Evolutionary conservation across 2,329 filamentous ascomycete species (phyloP).

Genomic region (Proliferodiscus dingleyae): DNA sequence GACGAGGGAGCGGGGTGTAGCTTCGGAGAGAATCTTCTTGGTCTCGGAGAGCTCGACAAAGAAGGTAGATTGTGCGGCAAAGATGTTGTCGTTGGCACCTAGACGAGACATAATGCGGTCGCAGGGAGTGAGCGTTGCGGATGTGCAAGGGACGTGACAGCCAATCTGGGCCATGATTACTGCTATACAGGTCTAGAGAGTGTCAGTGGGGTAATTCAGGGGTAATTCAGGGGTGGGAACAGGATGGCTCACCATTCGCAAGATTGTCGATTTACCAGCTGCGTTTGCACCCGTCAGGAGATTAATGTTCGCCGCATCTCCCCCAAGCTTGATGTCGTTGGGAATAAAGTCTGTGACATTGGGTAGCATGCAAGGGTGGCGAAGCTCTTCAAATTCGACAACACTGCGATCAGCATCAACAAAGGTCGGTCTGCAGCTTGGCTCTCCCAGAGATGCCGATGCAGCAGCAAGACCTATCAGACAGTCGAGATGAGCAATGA

Average conservation of each 20-base stretch:
- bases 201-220: constrained; percentile 21
- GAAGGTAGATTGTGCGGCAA: constrained; percentile 95
- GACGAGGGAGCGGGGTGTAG: constrained; percentile 87
- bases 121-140: constrained; percentile 79
- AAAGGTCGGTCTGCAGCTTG: constrained; percentile 85
- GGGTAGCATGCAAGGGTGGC: constrained; percentile 90
- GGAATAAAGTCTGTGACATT: constrained; percentile 93
- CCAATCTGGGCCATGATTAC: constrained; percentile 98
- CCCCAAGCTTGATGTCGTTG: constrained; percentile 86
- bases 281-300: constrained; percentile 94
- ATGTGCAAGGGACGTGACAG: constrained; percentile 81
- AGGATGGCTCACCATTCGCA: constrained; percentile 77
- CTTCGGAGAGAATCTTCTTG: constrained; percentile 94
- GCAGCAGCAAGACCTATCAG: constrained; percentile 89
- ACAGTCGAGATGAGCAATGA: constrained; percentile 90
- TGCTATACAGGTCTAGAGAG: constrained; percentile 73
- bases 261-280: constrained; percentile 91
- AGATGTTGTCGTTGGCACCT: constrained; percentile 98
- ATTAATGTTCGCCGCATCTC: constrained; percentile 75
- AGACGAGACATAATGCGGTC: constrained; percentile 98
- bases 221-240: not conserved
- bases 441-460: constrained; percentile 75
- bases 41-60: constrained; percentile 97
- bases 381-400: constrained; percentile 86
- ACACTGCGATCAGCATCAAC: constrained; percentile 79